These are phyloP conservation scores for Dissophora globulifera DNA, from an alignment of 192 early-diverging fungal species.

Conservation along the genomic window DNA sequence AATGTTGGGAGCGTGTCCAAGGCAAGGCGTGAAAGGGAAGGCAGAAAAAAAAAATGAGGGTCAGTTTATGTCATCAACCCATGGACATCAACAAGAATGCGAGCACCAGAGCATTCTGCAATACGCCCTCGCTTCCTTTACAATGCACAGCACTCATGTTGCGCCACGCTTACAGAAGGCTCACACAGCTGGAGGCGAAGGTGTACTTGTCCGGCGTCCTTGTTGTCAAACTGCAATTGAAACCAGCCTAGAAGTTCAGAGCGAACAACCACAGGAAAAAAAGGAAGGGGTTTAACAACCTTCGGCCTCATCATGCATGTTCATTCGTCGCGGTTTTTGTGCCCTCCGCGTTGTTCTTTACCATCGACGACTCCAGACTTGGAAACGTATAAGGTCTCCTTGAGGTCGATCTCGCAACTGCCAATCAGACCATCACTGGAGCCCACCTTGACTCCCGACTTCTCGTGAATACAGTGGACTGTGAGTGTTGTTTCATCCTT, in stretches of 20 bases:
- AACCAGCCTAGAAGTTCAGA: conserved; percentile 31
- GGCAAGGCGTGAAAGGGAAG: background rate
- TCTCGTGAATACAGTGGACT: conserved; percentile 30
- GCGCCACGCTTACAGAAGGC: conserved; percentile 25
- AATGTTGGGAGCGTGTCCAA: no score
- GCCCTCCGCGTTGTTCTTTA: conserved; percentile 7
- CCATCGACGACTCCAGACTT: conserved; percentile 16
- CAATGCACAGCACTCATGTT: no score
- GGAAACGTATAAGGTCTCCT: conserved; percentile 19
- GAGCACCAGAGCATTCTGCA: background rate
- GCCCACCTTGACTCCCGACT: conserved; percentile 41
- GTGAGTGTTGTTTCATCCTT: conserved; percentile 24
- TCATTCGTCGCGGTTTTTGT: no score
- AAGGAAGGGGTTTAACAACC: no score
- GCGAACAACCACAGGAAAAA: background rate
- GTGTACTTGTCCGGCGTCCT: conserved; percentile 35
- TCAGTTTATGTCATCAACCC: conserved; percentile 2
- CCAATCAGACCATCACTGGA: conserved; percentile 41
- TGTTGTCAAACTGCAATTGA: conserved; percentile 28
- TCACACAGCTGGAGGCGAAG: conserved; percentile 29
- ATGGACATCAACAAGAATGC: background rate
- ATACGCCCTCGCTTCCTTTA: background rate
- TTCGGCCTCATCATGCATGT: no score
- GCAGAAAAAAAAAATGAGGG: background rate
- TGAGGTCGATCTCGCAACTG: conserved; percentile 42